Percentiles rank a stretch among this genome's conserved stretches.
These are phyloP conservation scores for Nakazawaea pomicola DNA, from an alignment of 805 yeast genomes.

Conservation along the genomic window DNA sequence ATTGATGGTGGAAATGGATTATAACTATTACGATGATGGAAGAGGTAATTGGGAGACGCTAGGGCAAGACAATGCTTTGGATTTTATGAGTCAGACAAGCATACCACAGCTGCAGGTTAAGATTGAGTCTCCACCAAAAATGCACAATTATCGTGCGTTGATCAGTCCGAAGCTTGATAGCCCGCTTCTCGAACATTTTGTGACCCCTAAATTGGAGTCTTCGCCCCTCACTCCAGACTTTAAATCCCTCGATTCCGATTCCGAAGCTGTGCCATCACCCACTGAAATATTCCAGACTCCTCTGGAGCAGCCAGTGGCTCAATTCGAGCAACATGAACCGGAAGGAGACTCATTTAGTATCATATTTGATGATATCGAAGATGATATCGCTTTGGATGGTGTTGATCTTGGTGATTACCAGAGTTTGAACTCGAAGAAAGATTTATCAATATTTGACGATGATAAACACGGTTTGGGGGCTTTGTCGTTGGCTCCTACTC, in stretches of 20 bases:
- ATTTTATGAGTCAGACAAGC: background rate
- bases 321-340: background rate
- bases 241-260: too few relatives aligned
- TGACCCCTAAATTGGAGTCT: too few relatives aligned
- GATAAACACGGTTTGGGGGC: too few relatives aligned
- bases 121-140: background rate
- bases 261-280: too few relatives aligned
- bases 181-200: background rate
- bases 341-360: constrained; percentile 3
- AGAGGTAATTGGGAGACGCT: constrained; percentile 23
- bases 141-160: background rate
- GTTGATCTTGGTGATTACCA: constrained; percentile 1
- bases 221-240: too few relatives aligned
- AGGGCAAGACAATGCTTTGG: constrained; percentile 1
- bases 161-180: background rate
- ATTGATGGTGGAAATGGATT: constrained; percentile 3
- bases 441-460: background rate
- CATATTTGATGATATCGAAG: constrained; percentile 3
- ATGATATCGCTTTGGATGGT: background rate
- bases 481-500: too few relatives aligned
- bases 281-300: background rate
- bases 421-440: constrained; percentile 1
- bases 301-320: background rate
- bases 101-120: too few relatives aligned
- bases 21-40: constrained; percentile 17